Conservation (phyloP, 352 stramenopile species). For the Pythium volutum region DNA sequence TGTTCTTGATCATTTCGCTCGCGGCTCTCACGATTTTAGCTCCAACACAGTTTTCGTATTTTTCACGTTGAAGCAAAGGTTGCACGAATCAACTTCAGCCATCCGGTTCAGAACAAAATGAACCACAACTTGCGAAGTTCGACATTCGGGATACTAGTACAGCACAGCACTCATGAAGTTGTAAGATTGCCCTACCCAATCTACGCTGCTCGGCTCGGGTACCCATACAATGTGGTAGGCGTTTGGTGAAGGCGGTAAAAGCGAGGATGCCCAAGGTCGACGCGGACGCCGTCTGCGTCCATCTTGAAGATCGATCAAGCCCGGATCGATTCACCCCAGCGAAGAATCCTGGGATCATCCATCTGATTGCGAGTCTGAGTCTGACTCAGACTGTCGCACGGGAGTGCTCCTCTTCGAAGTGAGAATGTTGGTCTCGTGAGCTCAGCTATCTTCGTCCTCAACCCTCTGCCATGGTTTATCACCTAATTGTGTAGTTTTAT, state of each 20-base stretch:
- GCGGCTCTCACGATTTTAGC: neutral
- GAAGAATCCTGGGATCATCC: slow-evolving; percentile 16
- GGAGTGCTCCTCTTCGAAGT: slow-evolving; percentile 13
- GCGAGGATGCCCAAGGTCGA: too few relatives aligned
- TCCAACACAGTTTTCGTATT: neutral
- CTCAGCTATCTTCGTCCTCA: slow-evolving; percentile 16
- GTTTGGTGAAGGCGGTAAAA: too few relatives aligned
- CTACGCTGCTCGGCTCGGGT: too few relatives aligned
- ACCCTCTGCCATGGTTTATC: neutral
- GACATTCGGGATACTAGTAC: too few relatives aligned
- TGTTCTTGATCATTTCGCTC: neutral
- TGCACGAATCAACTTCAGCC: slow-evolving; percentile 11
- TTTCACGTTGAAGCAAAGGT: slow-evolving; percentile 21
- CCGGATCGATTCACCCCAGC: neutral
- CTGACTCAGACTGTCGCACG: slow-evolving; percentile 18
- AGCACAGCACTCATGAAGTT: too few relatives aligned
- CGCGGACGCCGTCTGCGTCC: too few relatives aligned
- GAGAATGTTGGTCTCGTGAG: slow-evolving; percentile 18
- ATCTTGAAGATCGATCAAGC: slow-evolving; percentile 4
- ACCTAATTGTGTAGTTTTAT: neutral
- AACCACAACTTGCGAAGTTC: neutral
- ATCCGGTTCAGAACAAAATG: slow-evolving; percentile 6
- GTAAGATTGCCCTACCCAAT: too few relatives aligned
- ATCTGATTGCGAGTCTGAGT: slow-evolving; percentile 12
- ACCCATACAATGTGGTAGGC: too few relatives aligned